Percentiles rank a stretch among this genome's conserved stretches.
phyloP scores from a whole-genome alignment of 768 basidiomycete genomes.

The Boletus patriciae region DNA sequence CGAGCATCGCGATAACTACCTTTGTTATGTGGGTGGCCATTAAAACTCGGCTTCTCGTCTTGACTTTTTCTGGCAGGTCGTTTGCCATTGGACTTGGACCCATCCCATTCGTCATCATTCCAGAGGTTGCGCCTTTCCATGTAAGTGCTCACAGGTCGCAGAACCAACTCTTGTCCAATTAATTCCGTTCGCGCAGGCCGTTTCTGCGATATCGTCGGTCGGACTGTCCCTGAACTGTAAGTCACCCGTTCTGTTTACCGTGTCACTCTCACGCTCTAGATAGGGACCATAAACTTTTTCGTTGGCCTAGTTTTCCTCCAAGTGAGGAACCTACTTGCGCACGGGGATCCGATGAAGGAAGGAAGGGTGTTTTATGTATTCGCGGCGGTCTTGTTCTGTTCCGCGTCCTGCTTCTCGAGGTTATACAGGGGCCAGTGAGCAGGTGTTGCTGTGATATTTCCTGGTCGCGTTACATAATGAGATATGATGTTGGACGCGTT shows the following conservation, averaged over 20 bases:
- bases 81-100: slow-evolving; percentile 92
- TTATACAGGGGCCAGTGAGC: slow-evolving; percentile 25
- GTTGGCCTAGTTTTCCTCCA: slow-evolving; percentile 87
- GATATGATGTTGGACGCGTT: slow-evolving; percentile 2
- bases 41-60: background rate
- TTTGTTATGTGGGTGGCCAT: slow-evolving; percentile 70
- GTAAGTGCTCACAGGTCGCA: slow-evolving; percentile 43
- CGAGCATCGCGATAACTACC: slow-evolving; percentile 71
- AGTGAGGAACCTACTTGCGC: slow-evolving; percentile 70
- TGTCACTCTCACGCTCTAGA: slow-evolving; percentile 2
- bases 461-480: slow-evolving; percentile 25
- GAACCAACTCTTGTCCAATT: background rate
- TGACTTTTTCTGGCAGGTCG: slow-evolving; percentile 46
- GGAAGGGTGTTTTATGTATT: slow-evolving; percentile 93
- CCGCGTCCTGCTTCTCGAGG: slow-evolving; percentile 23
- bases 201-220: slow-evolving; percentile 77
- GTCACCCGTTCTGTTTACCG: slow-evolving; percentile 20
- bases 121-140: slow-evolving; percentile 81
- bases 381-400: slow-evolving; percentile 49
- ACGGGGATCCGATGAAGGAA: slow-evolving; percentile 58
- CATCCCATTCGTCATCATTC: slow-evolving; percentile 88
- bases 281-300: slow-evolving; percentile 83
- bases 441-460: too few species aligned
- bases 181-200: slow-evolving; percentile 47
- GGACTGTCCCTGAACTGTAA: slow-evolving; percentile 71